Evolutionary conservation across 495 filamentous ascomycete species (phyloP).

Genomic region (Talaromyces stipitatus): DNA sequence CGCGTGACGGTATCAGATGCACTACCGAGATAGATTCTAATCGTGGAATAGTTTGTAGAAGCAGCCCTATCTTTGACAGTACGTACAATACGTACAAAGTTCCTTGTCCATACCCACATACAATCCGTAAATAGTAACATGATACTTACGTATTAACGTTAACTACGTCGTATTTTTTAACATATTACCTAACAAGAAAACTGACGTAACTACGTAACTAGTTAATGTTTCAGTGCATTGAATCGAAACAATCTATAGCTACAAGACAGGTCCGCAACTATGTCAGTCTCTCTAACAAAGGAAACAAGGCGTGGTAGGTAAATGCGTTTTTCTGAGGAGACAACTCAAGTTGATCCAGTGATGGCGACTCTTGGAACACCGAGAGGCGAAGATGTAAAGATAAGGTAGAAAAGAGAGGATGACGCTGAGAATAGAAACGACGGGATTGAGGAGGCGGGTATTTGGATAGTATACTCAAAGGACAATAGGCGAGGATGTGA

Average conservation of each 20-base stretch:
- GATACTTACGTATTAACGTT: background rate
- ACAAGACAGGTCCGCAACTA: background rate
- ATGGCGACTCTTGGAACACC: too few species aligned
- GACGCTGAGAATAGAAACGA: background rate
- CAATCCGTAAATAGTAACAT: background rate
- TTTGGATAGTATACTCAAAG: background rate
- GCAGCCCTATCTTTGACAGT: too few species aligned
- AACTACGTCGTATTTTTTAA: background rate
- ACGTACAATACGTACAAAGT: too few species aligned
- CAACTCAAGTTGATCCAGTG: background rate
- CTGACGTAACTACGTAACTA: background rate
- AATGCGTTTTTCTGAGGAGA: background rate
- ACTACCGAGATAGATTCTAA: too few species aligned
- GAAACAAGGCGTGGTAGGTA: background rate
- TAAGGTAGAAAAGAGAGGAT: background rate
- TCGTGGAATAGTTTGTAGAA: too few species aligned
- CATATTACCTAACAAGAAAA: background rate
- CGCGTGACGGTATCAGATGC: too few species aligned
- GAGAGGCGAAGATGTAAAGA: background rate
- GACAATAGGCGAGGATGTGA: background rate
- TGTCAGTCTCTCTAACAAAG: background rate
- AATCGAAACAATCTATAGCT: background rate
- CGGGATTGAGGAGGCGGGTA: background rate
- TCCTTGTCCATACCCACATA: too few species aligned
- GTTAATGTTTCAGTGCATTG: background rate